These are phyloP conservation scores for Xylaria sp. DNA, from an alignment of 2,329 filamentous ascomycete species.

Conservation along the genomic window DNA sequence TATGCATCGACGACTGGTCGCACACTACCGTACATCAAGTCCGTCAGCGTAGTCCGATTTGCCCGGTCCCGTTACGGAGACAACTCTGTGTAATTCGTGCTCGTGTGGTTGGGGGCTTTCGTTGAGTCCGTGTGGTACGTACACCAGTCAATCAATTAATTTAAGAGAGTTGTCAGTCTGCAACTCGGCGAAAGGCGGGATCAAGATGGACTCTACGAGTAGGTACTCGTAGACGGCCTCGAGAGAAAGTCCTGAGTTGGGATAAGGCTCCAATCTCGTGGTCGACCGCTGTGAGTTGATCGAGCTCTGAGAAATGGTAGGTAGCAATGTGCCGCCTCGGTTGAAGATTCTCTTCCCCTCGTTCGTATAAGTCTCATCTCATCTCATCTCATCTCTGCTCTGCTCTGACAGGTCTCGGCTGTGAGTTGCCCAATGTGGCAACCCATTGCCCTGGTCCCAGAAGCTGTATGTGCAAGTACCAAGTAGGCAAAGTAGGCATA, in stretches of 20 bases:
- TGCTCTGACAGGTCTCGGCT: background rate
- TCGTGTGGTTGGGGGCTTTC: too few relatives aligned
- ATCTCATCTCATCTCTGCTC: background rate
- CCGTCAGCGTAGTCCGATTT: constrained; percentile 18
- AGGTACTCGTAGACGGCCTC: too few relatives aligned
- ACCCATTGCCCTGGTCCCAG: background rate
- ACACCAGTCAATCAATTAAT: background rate
- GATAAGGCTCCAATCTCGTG: too few relatives aligned
- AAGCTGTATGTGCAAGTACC: too few relatives aligned
- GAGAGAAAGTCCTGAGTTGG: too few relatives aligned
- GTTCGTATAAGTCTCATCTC: background rate
- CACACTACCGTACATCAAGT: constrained; percentile 6
- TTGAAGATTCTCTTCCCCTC: background rate
- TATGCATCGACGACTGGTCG: constrained; percentile 21
- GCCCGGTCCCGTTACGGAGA: constrained; percentile 11
- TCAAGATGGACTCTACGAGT: background rate
- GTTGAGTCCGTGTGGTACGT: too few relatives aligned
- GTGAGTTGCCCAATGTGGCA: constrained; percentile 11
- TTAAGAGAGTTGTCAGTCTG: background rate
- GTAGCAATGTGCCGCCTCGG: background rate
- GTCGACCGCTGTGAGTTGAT: too few relatives aligned
- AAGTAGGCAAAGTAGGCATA: too few relatives aligned
- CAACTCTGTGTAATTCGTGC: background rate
- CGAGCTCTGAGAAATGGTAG: background rate
- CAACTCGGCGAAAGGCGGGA: background rate